Percentiles rank a stretch among this genome's conserved stretches.
Conservation (phyloP, 257 asterid genomes). For the Scutellaria minor region DNA sequence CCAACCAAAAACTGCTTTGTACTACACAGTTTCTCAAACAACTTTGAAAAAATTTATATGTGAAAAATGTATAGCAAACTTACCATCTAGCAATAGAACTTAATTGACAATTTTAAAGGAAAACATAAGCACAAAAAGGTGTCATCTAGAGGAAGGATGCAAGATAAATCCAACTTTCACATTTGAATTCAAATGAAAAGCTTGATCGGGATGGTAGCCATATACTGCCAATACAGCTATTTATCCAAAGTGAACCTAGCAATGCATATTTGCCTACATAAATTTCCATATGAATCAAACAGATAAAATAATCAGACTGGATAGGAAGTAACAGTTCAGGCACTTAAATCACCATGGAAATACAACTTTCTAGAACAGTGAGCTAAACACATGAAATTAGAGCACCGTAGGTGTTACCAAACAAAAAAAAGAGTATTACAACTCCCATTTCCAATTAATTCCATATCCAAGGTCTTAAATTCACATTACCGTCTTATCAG, state of each 20-base stretch:
- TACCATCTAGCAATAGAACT: constrained; percentile 1
- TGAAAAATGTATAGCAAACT: background rate
- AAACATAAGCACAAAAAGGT: constrained; percentile 6
- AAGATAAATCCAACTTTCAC: background rate
- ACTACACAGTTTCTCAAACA: constrained; percentile 1
- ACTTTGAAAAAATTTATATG: background rate
- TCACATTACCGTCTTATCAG: background rate
- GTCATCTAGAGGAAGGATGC: background rate
- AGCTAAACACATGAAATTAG: constrained; percentile 14
- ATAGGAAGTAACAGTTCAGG: constrained; percentile 23
- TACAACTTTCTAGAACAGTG: constrained; percentile 13
- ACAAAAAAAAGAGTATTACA: background rate
- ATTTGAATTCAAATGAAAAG: background rate
- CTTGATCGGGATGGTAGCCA: background rate
- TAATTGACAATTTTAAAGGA: background rate
- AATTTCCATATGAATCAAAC: background rate
- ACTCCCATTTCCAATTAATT: constrained; percentile 18
- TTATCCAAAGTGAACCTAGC: background rate
- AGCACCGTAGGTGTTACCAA: constrained; percentile 1
- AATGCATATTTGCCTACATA: constrained; percentile 25
- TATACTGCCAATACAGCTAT: background rate
- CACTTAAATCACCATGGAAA: constrained; percentile 9
- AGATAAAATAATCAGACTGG: constrained; percentile 16
- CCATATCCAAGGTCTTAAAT: constrained; percentile 2
- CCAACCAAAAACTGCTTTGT: background rate